phyloP scores from a whole-genome alignment of 495 filamentous ascomycete species.

The Tuber magnatum region DNA sequence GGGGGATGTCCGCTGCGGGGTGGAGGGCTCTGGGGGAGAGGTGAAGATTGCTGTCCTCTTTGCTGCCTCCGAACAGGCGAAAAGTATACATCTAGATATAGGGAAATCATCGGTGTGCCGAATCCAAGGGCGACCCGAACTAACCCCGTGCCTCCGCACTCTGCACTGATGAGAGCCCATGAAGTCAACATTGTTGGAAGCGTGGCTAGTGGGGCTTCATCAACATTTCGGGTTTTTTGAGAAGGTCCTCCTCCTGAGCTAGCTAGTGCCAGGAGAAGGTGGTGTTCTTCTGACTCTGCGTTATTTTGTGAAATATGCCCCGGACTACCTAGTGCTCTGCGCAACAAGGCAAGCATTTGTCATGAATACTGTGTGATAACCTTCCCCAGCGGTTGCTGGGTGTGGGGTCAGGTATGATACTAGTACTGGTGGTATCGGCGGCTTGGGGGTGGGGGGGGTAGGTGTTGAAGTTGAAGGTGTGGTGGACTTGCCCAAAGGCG shows the following conservation, averaged over 20 bases:
- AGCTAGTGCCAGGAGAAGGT: not conserved
- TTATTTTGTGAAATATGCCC: not conserved
- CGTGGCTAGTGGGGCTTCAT: not conserved
- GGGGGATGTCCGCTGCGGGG: not conserved
- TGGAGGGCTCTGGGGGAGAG: not conserved
- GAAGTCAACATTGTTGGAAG: not conserved
- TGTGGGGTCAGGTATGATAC: not conserved
- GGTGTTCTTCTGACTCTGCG: not conserved
- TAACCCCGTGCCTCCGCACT: not conserved
- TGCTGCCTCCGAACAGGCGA: not conserved
- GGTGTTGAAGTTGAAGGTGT: not conserved
- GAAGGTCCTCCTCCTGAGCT: not conserved
- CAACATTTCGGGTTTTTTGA: not conserved
- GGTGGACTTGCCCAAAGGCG: not conserved
- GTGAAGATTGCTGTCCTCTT: not conserved
- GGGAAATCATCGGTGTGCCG: not conserved
- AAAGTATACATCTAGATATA: not conserved
- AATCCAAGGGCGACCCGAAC: not conserved
- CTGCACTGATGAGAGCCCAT: not conserved
- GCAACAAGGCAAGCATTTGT: not conserved
- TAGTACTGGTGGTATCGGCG: not conserved
- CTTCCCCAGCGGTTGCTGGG: not conserved
- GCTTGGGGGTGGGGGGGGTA: not conserved
- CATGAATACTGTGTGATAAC: not conserved
- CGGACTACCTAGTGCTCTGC: not conserved